Evolutionary conservation across 208 protist genomes (phyloP).

Genomic region (Crithidia mellificae): DNA sequence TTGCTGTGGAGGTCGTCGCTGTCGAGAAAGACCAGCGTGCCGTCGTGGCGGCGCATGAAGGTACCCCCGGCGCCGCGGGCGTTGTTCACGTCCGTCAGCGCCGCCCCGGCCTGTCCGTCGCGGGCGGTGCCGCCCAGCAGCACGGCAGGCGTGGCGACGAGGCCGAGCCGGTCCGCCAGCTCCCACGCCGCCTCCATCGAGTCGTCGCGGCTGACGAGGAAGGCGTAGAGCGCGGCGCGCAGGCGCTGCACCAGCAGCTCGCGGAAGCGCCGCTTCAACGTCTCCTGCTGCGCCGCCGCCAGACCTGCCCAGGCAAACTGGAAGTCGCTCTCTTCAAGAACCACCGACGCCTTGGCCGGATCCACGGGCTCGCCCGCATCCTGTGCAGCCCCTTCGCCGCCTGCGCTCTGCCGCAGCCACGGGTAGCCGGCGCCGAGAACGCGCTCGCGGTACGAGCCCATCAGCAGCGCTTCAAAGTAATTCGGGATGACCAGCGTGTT

Average conservation of each 20-base stretch:
- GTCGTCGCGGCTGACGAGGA: slow-evolving; percentile 10
- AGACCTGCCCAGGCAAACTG: slow-evolving; percentile 23
- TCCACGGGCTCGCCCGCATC: background rate
- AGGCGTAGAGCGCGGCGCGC: slow-evolving; percentile 29
- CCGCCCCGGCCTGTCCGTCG: background rate
- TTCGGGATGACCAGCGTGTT: slow-evolving; percentile 44
- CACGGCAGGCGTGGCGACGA: background rate
- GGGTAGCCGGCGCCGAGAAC: slow-evolving; percentile 18
- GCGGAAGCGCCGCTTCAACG: slow-evolving; percentile 23
- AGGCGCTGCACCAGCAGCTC: slow-evolving; percentile 29
- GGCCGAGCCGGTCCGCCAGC: slow-evolving; percentile 15
- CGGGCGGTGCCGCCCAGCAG: background rate
- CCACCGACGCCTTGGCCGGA: background rate
- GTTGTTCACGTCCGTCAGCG: background rate
- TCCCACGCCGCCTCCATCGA: slow-evolving; percentile 18
- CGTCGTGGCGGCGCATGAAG: slow-evolving; percentile 27
- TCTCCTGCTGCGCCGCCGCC: slow-evolving; percentile 15
- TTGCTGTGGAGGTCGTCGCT: background rate
- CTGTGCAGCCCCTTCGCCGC: background rate
- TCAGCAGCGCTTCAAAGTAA: slow-evolving; percentile 47
- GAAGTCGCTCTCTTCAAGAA: slow-evolving; percentile 19
- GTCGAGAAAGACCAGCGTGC: slow-evolving; percentile 24
- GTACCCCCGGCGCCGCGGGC: background rate
- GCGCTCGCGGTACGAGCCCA: slow-evolving; percentile 26
- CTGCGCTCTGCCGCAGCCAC: slow-evolving; percentile 1